These are phyloP conservation scores for Dittrichia graveolens DNA, from an alignment of 129 eudicot genomes.

Conservation along the genomic window DNA sequence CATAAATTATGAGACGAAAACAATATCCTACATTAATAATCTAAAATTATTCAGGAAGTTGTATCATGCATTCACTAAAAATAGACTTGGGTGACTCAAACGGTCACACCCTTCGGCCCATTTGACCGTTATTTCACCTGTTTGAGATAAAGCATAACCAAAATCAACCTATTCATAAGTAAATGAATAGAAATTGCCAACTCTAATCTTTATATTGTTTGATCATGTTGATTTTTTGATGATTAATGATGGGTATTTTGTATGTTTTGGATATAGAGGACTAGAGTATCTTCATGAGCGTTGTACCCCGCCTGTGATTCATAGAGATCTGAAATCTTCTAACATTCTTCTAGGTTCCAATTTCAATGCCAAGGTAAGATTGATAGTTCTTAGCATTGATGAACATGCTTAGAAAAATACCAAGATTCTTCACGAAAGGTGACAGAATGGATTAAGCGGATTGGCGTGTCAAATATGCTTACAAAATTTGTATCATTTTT, in stretches of 20 bases:
- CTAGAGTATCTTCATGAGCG: conserved; percentile 94
- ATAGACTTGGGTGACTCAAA: too few relatives aligned
- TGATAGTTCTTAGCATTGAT: neutral
- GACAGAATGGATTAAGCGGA: too few relatives aligned
- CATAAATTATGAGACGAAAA: neutral
- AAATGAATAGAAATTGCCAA: neutral
- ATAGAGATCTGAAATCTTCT: conserved; percentile 85
- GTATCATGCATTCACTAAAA: neutral
- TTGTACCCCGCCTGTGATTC: conserved; percentile 86
- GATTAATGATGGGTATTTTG: conserved; percentile 16
- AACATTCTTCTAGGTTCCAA: conserved; percentile 84
- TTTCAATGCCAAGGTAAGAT: conserved; percentile 83
- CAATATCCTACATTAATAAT: neutral
- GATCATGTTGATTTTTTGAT: neutral
- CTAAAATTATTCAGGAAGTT: neutral
- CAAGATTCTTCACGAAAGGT: neutral
- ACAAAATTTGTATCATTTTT: neutral
- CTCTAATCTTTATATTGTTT: neutral
- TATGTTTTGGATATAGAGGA: conserved; percentile 61
- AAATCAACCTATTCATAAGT: neutral
- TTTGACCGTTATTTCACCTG: neutral
- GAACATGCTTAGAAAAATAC: neutral
- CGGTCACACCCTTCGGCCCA: too few relatives aligned
- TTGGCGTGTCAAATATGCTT: too few relatives aligned
- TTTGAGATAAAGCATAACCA: neutral